Evolutionary conservation across 129 eudicot species (phyloP).

Genomic region (Flaveria sonorensis): DNA sequence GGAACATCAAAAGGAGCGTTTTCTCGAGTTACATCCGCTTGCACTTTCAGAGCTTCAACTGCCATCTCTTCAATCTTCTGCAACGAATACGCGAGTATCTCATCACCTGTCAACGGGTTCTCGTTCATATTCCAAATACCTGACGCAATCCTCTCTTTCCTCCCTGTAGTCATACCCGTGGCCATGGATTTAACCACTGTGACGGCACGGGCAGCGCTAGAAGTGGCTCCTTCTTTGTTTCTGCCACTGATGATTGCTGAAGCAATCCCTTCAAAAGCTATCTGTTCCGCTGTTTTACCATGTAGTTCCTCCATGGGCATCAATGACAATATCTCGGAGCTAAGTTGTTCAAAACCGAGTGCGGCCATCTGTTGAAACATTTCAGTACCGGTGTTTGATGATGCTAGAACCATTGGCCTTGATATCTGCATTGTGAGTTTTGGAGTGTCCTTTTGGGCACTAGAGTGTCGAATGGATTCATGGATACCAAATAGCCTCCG

Average conservation of each 20-base stretch:
- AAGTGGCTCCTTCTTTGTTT: slow-evolving; percentile 90
- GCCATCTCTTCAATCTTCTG: slow-evolving; percentile 88
- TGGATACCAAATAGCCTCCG: slow-evolving; percentile 81
- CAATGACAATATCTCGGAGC: slow-evolving; percentile 58
- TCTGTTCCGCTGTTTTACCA: slow-evolving; percentile 90
- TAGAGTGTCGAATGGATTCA: slow-evolving; percentile 66
- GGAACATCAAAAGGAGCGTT: slow-evolving; percentile 85
- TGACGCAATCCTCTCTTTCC: slow-evolving; percentile 75
- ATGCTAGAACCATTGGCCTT: slow-evolving; percentile 60
- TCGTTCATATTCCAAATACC: slow-evolving; percentile 91
- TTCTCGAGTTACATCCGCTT: slow-evolving; percentile 71
- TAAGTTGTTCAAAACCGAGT: slow-evolving; percentile 61
- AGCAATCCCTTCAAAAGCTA: slow-evolving; percentile 97
- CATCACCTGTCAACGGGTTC: slow-evolving; percentile 62
- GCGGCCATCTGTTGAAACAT: slow-evolving; percentile 77
- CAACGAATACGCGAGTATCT: slow-evolving; percentile 63
- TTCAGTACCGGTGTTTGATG: slow-evolving; percentile 57
- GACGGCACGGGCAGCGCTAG: slow-evolving; percentile 77
- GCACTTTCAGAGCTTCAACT: slow-evolving; percentile 72
- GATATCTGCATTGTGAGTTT: slow-evolving; percentile 94
- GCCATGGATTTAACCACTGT: slow-evolving; percentile 73
- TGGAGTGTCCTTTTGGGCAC: slow-evolving; percentile 68
- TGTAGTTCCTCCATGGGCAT: slow-evolving; percentile 84
- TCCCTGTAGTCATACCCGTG: slow-evolving; percentile 60
- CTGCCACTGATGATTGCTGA: slow-evolving; percentile 82